phyloP scores from a whole-genome alignment of 179 eudicot genomes.

The Beta corolliflora region DNA sequence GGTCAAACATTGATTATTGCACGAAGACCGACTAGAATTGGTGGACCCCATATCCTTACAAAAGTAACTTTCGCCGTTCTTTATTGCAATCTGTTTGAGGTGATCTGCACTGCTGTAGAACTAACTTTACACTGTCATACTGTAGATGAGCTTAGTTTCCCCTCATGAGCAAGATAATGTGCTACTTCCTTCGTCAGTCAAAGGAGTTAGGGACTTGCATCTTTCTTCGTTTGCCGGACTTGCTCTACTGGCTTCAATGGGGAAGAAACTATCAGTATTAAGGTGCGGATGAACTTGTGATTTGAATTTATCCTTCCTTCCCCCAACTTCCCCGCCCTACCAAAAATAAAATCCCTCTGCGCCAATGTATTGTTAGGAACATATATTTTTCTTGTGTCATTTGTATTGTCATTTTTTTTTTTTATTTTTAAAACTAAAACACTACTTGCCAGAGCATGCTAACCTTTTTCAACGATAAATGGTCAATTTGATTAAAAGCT shows the following conservation, averaged over 20 bases:
- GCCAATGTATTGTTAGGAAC: neutral
- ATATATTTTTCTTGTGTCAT: neutral
- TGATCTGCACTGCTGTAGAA: neutral
- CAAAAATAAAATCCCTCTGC: neutral
- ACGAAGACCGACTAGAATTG: constrained; percentile 60
- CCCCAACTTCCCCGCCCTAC: neutral
- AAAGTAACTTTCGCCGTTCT: constrained; percentile 44
- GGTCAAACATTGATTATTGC: constrained; percentile 57
- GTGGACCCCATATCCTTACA: constrained; percentile 61
- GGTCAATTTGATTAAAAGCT: neutral
- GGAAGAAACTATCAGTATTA: constrained; percentile 74
- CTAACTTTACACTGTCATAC: neutral
- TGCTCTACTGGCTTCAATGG: constrained; percentile 67
- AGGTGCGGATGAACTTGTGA: constrained; percentile 42
- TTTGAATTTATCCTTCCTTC: neutral
- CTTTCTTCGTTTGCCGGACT: constrained; percentile 61
- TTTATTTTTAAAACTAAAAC: neutral
- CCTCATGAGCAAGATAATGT: constrained; percentile 63
- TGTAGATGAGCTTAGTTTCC: constrained; percentile 67
- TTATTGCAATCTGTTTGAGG: constrained; percentile 10
- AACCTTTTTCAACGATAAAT: neutral
- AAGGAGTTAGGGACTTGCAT: constrained; percentile 66
- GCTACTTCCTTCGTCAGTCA: constrained; percentile 58
- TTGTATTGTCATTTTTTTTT: neutral
- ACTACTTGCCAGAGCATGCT: neutral